phyloP scores from a whole-genome alignment of 164 flowering plant species.

The Chimonanthus praecox region DNA sequence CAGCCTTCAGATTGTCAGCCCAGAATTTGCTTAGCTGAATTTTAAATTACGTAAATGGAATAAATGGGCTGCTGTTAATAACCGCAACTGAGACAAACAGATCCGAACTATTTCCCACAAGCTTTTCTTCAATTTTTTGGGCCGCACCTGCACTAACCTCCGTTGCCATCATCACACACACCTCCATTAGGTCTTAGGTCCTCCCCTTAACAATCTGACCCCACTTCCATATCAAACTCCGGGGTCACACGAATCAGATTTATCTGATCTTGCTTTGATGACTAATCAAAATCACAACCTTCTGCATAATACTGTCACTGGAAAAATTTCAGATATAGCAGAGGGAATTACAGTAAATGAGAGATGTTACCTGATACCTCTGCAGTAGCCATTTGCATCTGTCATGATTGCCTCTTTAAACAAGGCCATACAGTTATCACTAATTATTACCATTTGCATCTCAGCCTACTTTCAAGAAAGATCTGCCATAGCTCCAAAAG shows the following conservation, averaged over 20 bases:
- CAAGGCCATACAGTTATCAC: not conserved
- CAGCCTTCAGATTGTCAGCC: not conserved
- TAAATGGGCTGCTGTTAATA: conserved; percentile 8
- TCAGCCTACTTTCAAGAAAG: not conserved
- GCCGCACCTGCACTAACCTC: conserved; percentile 12
- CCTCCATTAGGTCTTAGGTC: conserved; percentile 8
- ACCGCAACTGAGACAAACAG: conserved; percentile 7
- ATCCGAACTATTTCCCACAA: conserved; percentile 9
- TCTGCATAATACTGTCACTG: conserved; percentile 11
- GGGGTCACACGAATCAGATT: conserved; percentile 13
- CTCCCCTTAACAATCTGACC: conserved; percentile 4
- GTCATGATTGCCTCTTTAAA: not conserved
- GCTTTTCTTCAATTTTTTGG: conserved; percentile 4
- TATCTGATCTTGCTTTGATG: conserved; percentile 3
- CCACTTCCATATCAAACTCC: conserved; percentile 11
- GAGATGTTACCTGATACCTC: not conserved
- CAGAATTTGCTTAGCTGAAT: not conserved
- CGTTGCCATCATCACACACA: not conserved
- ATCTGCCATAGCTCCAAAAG: not conserved
- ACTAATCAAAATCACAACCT: conserved; percentile 5
- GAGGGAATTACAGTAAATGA: not conserved
- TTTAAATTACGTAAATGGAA: not conserved
- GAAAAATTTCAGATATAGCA: conserved; percentile 8
- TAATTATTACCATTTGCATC: conserved; percentile 1
- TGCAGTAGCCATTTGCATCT: not conserved